phyloP scores from a whole-genome alignment of 139 green algal genomes.

The Tetratostichococcus sp. region DNA sequence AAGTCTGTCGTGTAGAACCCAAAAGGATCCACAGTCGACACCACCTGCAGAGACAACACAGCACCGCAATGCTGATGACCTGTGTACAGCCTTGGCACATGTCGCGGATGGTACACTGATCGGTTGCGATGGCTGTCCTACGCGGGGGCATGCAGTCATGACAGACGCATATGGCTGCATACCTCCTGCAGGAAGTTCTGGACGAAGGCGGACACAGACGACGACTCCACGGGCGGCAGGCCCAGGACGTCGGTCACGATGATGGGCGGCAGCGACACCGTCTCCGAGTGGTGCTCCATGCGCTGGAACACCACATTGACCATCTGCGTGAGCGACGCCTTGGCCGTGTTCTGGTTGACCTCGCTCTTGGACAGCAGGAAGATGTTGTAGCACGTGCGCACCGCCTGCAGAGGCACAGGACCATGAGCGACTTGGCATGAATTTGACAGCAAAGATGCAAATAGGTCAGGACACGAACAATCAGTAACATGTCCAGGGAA shows the following conservation, averaged over 20 bases:
- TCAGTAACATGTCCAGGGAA: no score
- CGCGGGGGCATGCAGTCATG: no score
- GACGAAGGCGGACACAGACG: conserved; percentile 45
- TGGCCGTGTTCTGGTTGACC: conserved; percentile 92
- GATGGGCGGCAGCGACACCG: conserved; percentile 38
- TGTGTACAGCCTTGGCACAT: no score
- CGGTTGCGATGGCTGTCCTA: no score
- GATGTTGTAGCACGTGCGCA: conserved; percentile 96
- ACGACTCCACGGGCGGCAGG: conserved; percentile 39
- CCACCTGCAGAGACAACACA: conserved; percentile 20
- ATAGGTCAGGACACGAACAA: no score
- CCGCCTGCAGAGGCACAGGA: conserved; percentile 48
- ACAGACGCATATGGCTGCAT: no score
- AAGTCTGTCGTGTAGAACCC: conserved; percentile 44
- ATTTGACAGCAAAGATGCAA: no score
- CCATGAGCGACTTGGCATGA: no score
- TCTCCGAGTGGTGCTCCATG: conserved; percentile 72
- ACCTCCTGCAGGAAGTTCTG: conserved; percentile 90
- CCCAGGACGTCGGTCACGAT: conserved; percentile 68
- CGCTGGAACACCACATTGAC: conserved; percentile 93
- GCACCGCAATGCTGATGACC: no score
- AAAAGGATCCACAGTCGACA: conserved; percentile 43
- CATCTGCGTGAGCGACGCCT: conserved; percentile 96
- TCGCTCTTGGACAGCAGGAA: conserved; percentile 79
- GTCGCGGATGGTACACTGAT: no score